Evolutionary conservation across 441 rosid genomes (phyloP), one percentile per base, ranked within the genome.

Genomic region (Arabidopsis lyrata): DNA sequence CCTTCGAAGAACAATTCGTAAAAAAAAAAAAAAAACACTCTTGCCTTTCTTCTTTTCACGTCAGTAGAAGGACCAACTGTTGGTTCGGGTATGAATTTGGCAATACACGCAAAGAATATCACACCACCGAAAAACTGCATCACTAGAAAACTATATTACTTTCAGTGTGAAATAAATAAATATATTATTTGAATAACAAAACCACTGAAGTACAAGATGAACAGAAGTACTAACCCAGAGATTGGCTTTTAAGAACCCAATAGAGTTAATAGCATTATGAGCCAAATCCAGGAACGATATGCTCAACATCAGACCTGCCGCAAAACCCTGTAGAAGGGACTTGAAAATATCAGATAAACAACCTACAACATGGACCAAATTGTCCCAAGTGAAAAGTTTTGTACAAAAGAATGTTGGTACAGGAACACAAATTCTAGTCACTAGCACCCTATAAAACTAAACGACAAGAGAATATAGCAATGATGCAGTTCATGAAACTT

Each of bases 281-380:
- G 98, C 99, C 74, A 93, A 85, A 86, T 95, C 99, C 38, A 95
- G 80, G 86, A 95, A 95, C 5, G 99, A 95, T 76, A 95, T 95
- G 83, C 99, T 90, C 83, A 95, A 84, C 99, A 95, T 95, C 39
- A 95, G 82, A 67, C 99, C 99, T 6, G 99, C 90, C 63, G 99
- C 99, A 88, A 95, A 95, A 63, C 98, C 99, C 99, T 95, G 88
- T 66, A 82, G 22, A 65, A 53, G 80, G 42, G 27, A 62, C 36
- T 76, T 56, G 20, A 62, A 52, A 72, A 16, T 47, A 74, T 81
- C 70, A 86, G 66, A 63, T 16, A 63, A 62, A 59, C 16, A 71
- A 52, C 50, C 55, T 22, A 67, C 13, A 35, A 24, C 2, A 54
- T 36, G 16, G 16, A 32, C 32, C 47, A 68, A 22, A 60, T 10